Conservation (phyloP, 108 stramenopile species). For the Skeletonema costatum region DNA sequence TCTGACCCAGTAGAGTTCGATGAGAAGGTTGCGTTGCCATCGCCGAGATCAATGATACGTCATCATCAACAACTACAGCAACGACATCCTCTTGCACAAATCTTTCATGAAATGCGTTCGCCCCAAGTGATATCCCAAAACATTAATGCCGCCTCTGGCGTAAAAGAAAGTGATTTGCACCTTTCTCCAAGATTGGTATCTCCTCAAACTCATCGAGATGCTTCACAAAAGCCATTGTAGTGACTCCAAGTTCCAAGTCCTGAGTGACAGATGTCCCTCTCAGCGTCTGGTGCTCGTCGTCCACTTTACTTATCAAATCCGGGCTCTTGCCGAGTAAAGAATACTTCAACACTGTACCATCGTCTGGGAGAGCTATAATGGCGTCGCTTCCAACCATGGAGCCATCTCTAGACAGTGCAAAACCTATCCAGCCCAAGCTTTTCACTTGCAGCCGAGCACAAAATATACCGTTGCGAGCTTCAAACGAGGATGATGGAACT, state of each 20-base stretch:
- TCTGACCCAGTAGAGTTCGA: neutral
- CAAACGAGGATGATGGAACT: too few relatives aligned
- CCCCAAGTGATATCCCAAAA: conserved; percentile 44
- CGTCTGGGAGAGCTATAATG: conserved; percentile 45
- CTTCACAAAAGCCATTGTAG: conserved; percentile 32
- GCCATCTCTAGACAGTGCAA: conserved; percentile 36
- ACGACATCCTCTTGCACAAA: too few relatives aligned
- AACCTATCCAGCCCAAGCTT: conserved; percentile 43
- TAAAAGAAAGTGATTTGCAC: conserved; percentile 46
- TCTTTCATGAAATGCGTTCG: conserved; percentile 29
- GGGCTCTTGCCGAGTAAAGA: conserved; percentile 7
- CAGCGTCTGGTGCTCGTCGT: conserved; percentile 17
- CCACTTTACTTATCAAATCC: conserved; percentile 2
- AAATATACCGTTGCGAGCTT: too few relatives aligned
- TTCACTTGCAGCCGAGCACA: too few relatives aligned
- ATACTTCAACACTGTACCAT: conserved; percentile 26
- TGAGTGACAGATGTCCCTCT: conserved; percentile 19
- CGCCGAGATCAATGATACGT: neutral
- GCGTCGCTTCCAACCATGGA: conserved; percentile 56
- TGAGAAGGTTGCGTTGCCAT: neutral
- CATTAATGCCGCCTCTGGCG: conserved; percentile 39
- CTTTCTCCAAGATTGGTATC: neutral
- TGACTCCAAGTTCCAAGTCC: conserved; percentile 11
- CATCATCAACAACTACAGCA: too few relatives aligned
- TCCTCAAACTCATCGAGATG: conserved; percentile 22